Evolutionary conservation across 129 eudicot genomes (phyloP).

Genomic region (Lonicera japonica): DNA sequence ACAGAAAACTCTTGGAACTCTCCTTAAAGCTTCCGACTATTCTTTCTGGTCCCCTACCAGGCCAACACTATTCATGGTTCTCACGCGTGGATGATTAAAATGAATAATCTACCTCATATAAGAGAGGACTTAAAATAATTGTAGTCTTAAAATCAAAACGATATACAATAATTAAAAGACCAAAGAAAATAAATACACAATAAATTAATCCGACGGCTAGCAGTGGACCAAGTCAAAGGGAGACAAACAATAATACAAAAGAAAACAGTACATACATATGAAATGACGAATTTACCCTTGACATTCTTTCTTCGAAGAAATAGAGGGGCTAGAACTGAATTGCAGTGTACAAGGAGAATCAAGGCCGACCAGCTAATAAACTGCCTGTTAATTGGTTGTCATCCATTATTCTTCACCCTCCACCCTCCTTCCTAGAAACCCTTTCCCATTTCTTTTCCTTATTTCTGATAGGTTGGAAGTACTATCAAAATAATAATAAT

Average conservation of each 20-base stretch:
- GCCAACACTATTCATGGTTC: no score
- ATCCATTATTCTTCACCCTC: slow-evolving; percentile 13
- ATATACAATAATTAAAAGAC: no score
- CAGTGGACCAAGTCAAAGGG: slow-evolving; percentile 12
- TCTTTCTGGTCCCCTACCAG: no score
- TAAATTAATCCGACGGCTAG: background rate
- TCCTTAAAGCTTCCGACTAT: no score
- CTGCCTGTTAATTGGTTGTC: slow-evolving; percentile 31
- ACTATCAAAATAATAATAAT: no score
- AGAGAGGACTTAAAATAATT: no score
- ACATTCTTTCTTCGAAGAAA: slow-evolving; percentile 24
- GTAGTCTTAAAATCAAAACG: background rate
- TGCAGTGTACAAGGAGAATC: slow-evolving; percentile 9
- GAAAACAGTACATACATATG: background rate
- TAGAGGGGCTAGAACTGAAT: slow-evolving; percentile 7
- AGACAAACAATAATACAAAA: background rate
- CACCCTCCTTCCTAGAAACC: slow-evolving; percentile 14
- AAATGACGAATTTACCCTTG: slow-evolving; percentile 11
- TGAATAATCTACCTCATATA: no score
- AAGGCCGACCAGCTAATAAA: slow-evolving; percentile 18
- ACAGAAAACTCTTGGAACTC: no score
- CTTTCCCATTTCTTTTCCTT: background rate
- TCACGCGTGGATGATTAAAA: no score
- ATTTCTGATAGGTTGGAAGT: no score
- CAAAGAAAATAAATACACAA: no score